Conservation (phyloP, 345 rosid genomes). For the Lenwebbia sp. region DNA sequence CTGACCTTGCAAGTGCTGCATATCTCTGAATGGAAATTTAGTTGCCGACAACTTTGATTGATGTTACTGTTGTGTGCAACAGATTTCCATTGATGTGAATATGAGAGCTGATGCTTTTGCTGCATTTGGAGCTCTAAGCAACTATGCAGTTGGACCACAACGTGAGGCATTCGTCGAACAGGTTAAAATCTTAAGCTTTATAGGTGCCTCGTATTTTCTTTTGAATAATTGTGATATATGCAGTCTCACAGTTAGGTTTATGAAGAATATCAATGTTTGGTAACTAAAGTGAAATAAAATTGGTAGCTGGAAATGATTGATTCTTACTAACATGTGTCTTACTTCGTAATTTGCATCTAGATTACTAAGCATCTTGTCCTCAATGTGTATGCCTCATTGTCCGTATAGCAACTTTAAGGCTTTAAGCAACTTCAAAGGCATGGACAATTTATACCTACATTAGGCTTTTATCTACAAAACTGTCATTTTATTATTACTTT, state of each 20-base stretch:
- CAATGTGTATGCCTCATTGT: not conserved
- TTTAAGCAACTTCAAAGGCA: not conserved
- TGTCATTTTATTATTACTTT: not conserved
- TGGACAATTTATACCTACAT: not conserved
- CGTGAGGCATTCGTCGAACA: constrained; percentile 81
- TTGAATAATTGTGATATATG: not conserved
- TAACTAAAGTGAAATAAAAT: not conserved
- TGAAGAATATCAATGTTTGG: not conserved
- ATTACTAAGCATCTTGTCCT: not conserved
- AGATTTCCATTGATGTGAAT: constrained; percentile 68
- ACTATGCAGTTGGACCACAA: constrained; percentile 56
- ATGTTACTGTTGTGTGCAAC: constrained; percentile 3
- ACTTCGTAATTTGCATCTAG: not conserved
- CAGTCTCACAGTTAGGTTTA: not conserved
- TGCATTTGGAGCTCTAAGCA: constrained; percentile 84
- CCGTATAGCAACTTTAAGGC: not conserved
- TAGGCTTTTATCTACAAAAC: not conserved
- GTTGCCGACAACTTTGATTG: not conserved
- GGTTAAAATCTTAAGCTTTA: constrained; percentile 22
- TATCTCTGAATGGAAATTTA: not conserved
- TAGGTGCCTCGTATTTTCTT: not conserved
- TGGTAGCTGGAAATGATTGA: not conserved
- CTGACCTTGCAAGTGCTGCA: not conserved
- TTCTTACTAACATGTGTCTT: not conserved
- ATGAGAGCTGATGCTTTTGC: constrained; percentile 83